Evolutionary conservation across 306 rosid species (phyloP), one percentile per base, ranked within the genome.

Genomic region (Sphenostylis stenocarpa): DNA sequence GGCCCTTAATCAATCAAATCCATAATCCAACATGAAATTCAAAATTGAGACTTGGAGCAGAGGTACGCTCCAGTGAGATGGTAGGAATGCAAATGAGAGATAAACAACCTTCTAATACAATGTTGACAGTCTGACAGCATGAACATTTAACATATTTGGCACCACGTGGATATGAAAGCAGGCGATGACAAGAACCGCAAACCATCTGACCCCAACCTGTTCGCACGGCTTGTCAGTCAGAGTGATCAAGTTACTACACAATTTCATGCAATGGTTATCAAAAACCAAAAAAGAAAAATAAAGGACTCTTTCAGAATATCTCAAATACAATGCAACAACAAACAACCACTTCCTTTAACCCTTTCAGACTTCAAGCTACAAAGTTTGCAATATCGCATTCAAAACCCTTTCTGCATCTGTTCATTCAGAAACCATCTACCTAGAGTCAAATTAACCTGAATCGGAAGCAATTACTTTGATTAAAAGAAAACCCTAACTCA

Each of bases 171-270:
- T 94, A 90, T 8, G 85, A 80, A 70, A 94, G 96, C 68, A 94
- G 89, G 67, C 80, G 91, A 47, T 79, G 88, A 77, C 98, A 94
- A n/a, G 96, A 84, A 53, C 98, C 98, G 64, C 98, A 94, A 24
- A 94, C 95, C 90, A 94, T 80, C 88, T 94, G 97, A 73, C 85
- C 97, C 84, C 86, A 83, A 76, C 87, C 97, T 87, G 87, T 63
- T 80, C 81, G 38, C 73, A 66, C 70, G 58, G 56, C 67, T 36
- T 36, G 4, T 24, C 48, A 57, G 28, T 72, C 68, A 38, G 78
- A 55, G 52, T 53, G 11, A 39, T 85, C 67, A 73, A 36, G 23
- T 47, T 76, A 52, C 16, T 24, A 52, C 49, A 53, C 57, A 56
- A 72, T 28, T 60, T 15, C 9, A 41, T 20, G 57, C 16, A 33